Evolutionary conservation across 805 yeast genomes (phyloP).

Genomic region (Starmerella geochares): DNA sequence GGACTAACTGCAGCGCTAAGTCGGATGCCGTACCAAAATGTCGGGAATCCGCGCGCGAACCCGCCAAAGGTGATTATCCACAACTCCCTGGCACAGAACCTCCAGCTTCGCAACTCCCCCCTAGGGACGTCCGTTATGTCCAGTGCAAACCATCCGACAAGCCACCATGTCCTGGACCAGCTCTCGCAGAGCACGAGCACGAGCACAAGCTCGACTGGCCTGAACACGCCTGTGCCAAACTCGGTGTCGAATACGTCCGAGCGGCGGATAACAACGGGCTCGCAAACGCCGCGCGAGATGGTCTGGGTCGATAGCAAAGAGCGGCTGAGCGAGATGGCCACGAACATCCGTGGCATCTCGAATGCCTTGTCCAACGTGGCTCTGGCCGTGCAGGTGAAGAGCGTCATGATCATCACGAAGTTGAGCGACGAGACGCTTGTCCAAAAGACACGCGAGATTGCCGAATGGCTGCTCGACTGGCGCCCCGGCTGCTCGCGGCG

Average conservation of each 20-base stretch:
- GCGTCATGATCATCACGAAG: conserved; percentile 24
- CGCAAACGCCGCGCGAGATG: conserved; percentile 25
- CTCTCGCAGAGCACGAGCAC: neutral
- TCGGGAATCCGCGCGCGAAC: neutral
- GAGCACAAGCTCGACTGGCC: neutral
- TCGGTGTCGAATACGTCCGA: conserved; percentile 10
- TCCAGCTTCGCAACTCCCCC: conserved; percentile 6
- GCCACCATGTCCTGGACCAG: neutral
- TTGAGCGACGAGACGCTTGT: conserved; percentile 25
- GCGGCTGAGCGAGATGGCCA: conserved; percentile 27
- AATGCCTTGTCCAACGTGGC: conserved; percentile 26
- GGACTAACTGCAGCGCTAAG: neutral
- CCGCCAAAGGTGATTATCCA: conserved; percentile 22
- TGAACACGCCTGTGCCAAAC: conserved; percentile 1
- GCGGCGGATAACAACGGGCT: conserved; percentile 14
- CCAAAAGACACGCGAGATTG: conserved; percentile 19
- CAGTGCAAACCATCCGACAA: too few relatives aligned
- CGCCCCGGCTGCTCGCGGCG: conserved; percentile 12
- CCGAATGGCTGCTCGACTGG: conserved; percentile 26
- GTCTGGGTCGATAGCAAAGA: conserved; percentile 27
- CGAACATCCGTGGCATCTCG: conserved; percentile 27
- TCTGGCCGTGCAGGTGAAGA: conserved; percentile 23
- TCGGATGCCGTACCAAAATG: neutral
- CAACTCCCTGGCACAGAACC: conserved; percentile 21
- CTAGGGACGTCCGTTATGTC: neutral